Percentiles rank a stretch among this genome's conserved stretches.
Conservation (phyloP, 2,329 filamentous ascomycete species). For the Colletotrichum sp. region DNA sequence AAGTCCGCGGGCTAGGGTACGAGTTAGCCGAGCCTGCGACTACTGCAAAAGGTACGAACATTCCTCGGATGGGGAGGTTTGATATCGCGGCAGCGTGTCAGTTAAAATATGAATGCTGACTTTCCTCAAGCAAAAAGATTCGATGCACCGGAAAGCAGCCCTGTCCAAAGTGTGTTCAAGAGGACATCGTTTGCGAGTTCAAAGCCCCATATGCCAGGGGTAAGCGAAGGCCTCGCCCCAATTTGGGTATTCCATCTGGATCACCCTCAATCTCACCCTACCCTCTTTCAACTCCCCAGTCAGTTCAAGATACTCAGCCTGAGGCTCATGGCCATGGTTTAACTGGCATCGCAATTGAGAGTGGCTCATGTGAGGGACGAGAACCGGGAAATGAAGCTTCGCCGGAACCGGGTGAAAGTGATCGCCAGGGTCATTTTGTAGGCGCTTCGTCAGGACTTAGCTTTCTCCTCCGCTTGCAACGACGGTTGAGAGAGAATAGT, state of each 20-base stretch:
- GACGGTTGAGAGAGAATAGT: conserved; percentile 23
- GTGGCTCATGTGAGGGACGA: neutral
- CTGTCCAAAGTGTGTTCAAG: neutral
- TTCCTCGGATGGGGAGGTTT: neutral
- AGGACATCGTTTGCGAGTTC: neutral
- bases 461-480: conserved; percentile 31
- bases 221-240: neutral
- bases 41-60: neutral
- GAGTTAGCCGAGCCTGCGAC: neutral
- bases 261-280: neutral
- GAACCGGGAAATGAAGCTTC: conserved; percentile 13
- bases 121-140: neutral
- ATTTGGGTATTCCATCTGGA: neutral
- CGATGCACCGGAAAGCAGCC: neutral
- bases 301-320: neutral
- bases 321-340: neutral
- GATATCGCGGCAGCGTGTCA: neutral
- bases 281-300: neutral
- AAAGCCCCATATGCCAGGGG: neutral
- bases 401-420: conserved; percentile 31
- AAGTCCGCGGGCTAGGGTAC: neutral
- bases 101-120: neutral
- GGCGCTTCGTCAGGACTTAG: conserved; percentile 33
- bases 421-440: conserved; percentile 33
- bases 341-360: neutral